Base-by-base conservation (phyloP, 495 filamentous ascomycete genomes). In the Penicillium alfredii region DNA sequence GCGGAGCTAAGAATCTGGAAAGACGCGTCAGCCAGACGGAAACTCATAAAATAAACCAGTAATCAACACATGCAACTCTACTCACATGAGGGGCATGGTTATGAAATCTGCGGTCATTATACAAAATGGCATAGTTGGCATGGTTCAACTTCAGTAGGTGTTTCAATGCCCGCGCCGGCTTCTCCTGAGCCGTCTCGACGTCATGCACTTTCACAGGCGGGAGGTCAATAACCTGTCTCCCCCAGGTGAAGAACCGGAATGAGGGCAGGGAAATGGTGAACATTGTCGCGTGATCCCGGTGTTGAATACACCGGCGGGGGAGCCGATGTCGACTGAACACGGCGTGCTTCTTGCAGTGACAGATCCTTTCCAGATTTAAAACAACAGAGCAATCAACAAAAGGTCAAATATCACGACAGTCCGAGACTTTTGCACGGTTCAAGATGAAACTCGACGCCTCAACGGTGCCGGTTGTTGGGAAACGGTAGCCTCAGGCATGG, bases 91-190 rank as follows among this genome's bases (percentile, higher is more conserved):
- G 76, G 33, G 80, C 63, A 61, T 97, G 88, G 52, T 96, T 98
- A 64, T 94, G 84, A 56, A 82, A 94, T 42, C 74, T 65, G 8
- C 86, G 70, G 31, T 84, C 51, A 51, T 92, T 58, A 53, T 83
- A 94, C 35, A 96, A 55, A 34, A 97, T 81, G 16, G 86, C 74
- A 61, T 94, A 71, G 49, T 93, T 94, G 21, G 81, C 78, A 68
- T 99, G 93, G 59, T 99, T 97, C 16, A 89, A 77, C 48, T 80
- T 81, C 21, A 99, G 53, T 9, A 97, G 70, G 56, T 97, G 88
- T 58, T 92, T 95, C 35, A 99, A 71, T 4, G 86, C 86, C 41
- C 90, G 65, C 8, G 84, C 77, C 18, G 82, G 67, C 60, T 88
- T 93, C 40, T 89, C 87, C 6, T 77, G 69, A 12, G 76, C 72